Evolutionary conservation across 345 rosid species (phyloP).

Genomic region (Lepidium africanum): DNA sequence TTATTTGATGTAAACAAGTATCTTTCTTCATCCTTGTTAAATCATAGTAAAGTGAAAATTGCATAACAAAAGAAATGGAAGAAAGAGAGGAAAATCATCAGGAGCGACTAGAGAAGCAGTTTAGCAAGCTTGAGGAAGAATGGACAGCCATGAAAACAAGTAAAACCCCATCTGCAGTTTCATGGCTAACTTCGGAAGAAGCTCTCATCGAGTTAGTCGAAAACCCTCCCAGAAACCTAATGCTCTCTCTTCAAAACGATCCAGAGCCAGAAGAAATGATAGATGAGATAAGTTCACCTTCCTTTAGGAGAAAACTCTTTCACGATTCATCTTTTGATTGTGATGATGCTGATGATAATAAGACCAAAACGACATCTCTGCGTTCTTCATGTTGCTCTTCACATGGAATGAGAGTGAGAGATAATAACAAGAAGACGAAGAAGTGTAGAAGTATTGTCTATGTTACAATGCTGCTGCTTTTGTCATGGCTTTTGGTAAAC

Average conservation of each 20-base stretch:
- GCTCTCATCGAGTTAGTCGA: constrained; percentile 21
- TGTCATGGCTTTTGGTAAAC: background rate
- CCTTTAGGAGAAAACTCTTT: constrained; percentile 19
- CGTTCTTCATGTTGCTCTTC: constrained; percentile 16
- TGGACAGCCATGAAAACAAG: constrained; percentile 36
- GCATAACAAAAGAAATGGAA: background rate
- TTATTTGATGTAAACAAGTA: background rate
- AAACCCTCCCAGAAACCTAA: constrained; percentile 41
- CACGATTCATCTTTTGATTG: background rate
- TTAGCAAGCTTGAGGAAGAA: constrained; percentile 28
- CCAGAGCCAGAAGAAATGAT: constrained; percentile 1
- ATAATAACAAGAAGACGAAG: background rate
- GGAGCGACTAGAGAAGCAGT: constrained; percentile 21
- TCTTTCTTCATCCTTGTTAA: background rate
- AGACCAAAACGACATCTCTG: background rate
- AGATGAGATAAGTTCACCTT: background rate
- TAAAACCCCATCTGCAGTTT: constrained; percentile 20
- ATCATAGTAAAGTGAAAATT: background rate
- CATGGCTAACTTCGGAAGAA: constrained; percentile 22
- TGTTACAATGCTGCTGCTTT: background rate
- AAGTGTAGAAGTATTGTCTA: background rate
- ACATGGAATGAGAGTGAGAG: background rate
- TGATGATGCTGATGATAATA: background rate
- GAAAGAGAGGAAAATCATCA: constrained; percentile 18
- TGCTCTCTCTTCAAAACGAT: constrained; percentile 40